Evolutionary conservation across 2,329 filamentous ascomycete genomes (phyloP).

Genomic region (Colletotrichum lupini): DNA sequence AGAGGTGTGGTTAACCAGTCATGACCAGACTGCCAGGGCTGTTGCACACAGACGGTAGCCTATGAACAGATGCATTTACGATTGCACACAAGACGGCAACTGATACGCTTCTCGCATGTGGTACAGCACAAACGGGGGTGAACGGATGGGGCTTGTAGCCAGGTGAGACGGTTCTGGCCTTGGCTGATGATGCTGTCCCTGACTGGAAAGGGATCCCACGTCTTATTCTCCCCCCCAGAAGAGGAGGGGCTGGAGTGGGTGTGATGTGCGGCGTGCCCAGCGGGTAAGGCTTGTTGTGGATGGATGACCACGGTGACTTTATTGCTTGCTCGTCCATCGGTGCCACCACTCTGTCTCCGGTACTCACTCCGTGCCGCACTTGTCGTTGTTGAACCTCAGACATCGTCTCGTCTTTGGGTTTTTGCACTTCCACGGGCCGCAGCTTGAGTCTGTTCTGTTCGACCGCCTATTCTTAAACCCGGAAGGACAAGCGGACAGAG

Average conservation of each 20-base stretch:
- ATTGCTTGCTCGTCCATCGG: background rate
- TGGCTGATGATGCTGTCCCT: slow-evolving; percentile 30
- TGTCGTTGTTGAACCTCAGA: slow-evolving; percentile 13
- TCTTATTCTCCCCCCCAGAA: background rate
- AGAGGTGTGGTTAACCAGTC: slow-evolving; percentile 13
- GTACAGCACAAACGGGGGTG: slow-evolving; percentile 22
- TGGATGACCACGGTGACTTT: background rate
- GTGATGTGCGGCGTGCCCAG: background rate
- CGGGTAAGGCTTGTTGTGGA: background rate
- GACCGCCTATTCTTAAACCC: background rate
- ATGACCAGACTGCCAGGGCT: background rate
- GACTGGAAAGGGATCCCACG: slow-evolving; percentile 1
- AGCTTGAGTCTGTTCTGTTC: slow-evolving; percentile 12
- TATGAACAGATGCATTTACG: background rate
- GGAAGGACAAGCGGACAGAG: background rate
- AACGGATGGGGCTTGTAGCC: slow-evolving; percentile 19
- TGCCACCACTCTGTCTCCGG: background rate
- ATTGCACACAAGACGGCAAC: background rate
- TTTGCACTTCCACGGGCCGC: background rate
- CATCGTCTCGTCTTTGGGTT: slow-evolving; percentile 17
- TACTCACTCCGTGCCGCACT: too few relatives aligned
- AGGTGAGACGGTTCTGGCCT: slow-evolving; percentile 28
- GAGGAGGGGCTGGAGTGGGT: background rate
- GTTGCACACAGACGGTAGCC: background rate
- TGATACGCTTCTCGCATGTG: background rate